phyloP scores from a whole-genome alignment of 192 early-diverging fungal species.

The Entomortierella lignicola region DNA sequence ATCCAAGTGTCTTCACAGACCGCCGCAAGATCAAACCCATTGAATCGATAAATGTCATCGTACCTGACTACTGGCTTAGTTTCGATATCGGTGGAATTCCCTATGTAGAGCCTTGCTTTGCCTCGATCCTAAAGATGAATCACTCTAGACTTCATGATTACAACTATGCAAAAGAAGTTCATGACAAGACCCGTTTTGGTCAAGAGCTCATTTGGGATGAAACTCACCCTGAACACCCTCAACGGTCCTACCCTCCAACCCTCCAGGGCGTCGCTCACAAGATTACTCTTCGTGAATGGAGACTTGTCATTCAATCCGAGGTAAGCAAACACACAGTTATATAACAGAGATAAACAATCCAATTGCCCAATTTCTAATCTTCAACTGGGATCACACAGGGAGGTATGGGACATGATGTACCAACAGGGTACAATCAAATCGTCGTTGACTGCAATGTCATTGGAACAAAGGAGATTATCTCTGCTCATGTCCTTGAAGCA shows the following conservation, averaged over 20 bases:
- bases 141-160: slow-evolving; percentile 5
- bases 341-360: no score
- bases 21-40: slow-evolving; percentile 44
- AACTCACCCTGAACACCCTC: slow-evolving; percentile 16
- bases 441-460: slow-evolving; percentile 31
- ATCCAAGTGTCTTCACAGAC: slow-evolving; percentile 39
- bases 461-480: slow-evolving; percentile 19
- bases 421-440: slow-evolving; percentile 53
- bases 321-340: no score
- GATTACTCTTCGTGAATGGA: slow-evolving; percentile 46
- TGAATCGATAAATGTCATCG: slow-evolving; percentile 27
- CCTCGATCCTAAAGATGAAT: slow-evolving; percentile 37
- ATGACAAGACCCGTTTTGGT: slow-evolving; percentile 32
- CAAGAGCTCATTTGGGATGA: slow-evolving; percentile 44
- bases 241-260: slow-evolving; percentile 32
- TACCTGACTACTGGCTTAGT: slow-evolving; percentile 50
- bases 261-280: slow-evolving; percentile 48
- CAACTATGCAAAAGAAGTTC: slow-evolving; percentile 41
- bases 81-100: slow-evolving; percentile 49
- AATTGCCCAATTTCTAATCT: no score
- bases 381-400: no score
- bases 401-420: slow-evolving; percentile 52
- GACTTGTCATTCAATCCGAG: slow-evolving; percentile 44
- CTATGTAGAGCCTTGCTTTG: slow-evolving; percentile 53
- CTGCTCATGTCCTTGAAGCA: slow-evolving; percentile 34